phyloP scores from a whole-genome alignment of 2,329 filamentous ascomycete genomes.

The Arthrobotrys musiformis region DNA sequence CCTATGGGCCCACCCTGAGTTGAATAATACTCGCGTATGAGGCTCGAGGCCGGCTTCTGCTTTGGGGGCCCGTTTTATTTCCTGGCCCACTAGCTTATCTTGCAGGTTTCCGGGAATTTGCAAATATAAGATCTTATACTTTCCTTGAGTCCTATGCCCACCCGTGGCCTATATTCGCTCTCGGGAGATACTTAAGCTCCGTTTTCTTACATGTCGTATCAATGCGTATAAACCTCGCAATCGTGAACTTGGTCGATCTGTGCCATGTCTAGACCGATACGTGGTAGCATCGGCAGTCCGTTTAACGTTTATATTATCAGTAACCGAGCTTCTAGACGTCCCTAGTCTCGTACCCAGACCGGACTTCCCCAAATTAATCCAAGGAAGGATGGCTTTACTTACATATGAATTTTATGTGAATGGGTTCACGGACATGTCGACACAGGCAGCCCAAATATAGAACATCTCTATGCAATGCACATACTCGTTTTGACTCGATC shows the following conservation, averaged over 20 bases:
- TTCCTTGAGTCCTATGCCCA: not conserved
- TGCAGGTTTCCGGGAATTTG: not conserved
- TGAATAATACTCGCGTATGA: not conserved
- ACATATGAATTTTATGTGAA: too few relatives aligned
- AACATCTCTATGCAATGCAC: not conserved
- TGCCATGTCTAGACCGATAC: not conserved
- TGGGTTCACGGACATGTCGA: not conserved
- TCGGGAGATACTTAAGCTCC: slow-evolving; percentile 8
- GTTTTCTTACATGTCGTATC: not conserved
- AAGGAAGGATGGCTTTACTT: too few relatives aligned
- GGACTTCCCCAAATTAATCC: too few relatives aligned
- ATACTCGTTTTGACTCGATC: not conserved
- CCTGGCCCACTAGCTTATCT: not conserved
- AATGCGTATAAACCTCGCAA: not conserved
- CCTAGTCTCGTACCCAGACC: too few relatives aligned
- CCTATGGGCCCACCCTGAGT: not conserved
- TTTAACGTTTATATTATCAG: not conserved
- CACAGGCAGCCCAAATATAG: slow-evolving; percentile 1
- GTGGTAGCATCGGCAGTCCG: slow-evolving; percentile 1
- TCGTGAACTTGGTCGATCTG: not conserved
- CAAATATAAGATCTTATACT: not conserved
- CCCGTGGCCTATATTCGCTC: not conserved
- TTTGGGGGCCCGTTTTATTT: not conserved
- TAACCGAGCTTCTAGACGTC: not conserved
- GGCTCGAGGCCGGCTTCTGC: too few relatives aligned